Evolutionary conservation across 768 basidiomycete genomes (phyloP).

Genomic region (Leccinum subgranulosum): DNA sequence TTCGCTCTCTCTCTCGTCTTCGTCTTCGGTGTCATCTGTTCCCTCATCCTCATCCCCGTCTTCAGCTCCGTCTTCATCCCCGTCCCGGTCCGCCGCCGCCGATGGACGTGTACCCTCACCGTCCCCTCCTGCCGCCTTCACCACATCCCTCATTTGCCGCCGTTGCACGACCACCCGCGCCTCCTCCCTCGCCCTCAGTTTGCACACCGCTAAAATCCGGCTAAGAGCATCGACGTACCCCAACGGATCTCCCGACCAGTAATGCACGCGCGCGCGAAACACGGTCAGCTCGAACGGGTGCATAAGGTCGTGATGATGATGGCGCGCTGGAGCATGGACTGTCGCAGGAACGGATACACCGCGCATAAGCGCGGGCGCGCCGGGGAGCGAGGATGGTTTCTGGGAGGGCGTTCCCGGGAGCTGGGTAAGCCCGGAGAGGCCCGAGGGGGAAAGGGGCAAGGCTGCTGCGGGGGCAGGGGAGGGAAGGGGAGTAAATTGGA

Average conservation of each 20-base stretch:
- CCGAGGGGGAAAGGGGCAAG: slow-evolving; percentile 22
- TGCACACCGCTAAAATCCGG: slow-evolving; percentile 61
- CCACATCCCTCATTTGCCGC: background rate
- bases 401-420: slow-evolving; percentile 26
- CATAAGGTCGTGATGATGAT: slow-evolving; percentile 6
- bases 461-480: slow-evolving; percentile 15
- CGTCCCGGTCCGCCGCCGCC: slow-evolving; percentile 23
- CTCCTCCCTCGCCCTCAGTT: slow-evolving; percentile 42
- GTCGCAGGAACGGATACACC: background rate
- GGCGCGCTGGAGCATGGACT: slow-evolving; percentile 24
- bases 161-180: slow-evolving; percentile 17
- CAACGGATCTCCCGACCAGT: slow-evolving; percentile 81
- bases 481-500: slow-evolving; percentile 23
- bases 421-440: slow-evolving; percentile 14
- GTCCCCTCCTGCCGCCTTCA: background rate
- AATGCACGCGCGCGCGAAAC: slow-evolving; percentile 69
- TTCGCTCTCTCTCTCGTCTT: background rate
- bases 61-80: background rate
- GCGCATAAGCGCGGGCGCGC: background rate
- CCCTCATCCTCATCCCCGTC: background rate
- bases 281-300: slow-evolving; percentile 56
- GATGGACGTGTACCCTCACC: slow-evolving; percentile 1
- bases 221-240: slow-evolving; percentile 74
- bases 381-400: slow-evolving; percentile 9
- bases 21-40: background rate